Evolutionary conservation across 2,329 filamentous ascomycete genomes (phyloP), one percentile per base, ranked within the genome.

Genomic region (Exophiala viscosa): DNA sequence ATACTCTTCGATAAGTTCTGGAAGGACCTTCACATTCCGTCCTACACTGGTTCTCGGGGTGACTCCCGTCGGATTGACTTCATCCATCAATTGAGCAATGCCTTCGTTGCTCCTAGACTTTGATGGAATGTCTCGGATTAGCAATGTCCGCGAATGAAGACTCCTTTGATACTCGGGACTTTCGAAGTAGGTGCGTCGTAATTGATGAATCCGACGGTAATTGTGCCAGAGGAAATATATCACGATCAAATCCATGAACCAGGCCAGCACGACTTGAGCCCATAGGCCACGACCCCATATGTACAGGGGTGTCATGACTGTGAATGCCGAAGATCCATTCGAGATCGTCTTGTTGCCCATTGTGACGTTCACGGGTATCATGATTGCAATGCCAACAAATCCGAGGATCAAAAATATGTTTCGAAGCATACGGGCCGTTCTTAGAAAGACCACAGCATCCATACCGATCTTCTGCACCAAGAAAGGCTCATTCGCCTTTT

Each of bases 21-120:
- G 93, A 10, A 99, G 77, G 35, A 92, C 85, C 69, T 92, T 95
- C 57, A 96, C 90, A 63, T 97, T 96, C 58, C 93, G 84, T 18
- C 90, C 91, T 63, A 97, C 86, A 9, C 88, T 86, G 15, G 87
- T 89, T 57, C 87, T 81, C 2, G 90, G 88, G 50, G 90, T 83
- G 9, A 87, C 87, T 9, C 87, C 86, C 18, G 85, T 88, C 1
- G 88, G 88, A 20, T 86, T 88, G 35, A 93, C 80, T 55, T 84
- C 76, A 59, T 96, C 90, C 23, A 90, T 88, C 53, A 99, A 81
- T 55, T 87, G 82, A 31, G 90, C 80, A 50, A 99, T 85, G 15
- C 92, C 93, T 68, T 96, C 91, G 62, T 97, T 91, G 0, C 84
- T 87, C 52, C 86, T 80, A 41, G 82, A 78, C n/a, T 84, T 79